Conservation (phyloP, 805 yeast species). For the Peterozyma toletana region DNA sequence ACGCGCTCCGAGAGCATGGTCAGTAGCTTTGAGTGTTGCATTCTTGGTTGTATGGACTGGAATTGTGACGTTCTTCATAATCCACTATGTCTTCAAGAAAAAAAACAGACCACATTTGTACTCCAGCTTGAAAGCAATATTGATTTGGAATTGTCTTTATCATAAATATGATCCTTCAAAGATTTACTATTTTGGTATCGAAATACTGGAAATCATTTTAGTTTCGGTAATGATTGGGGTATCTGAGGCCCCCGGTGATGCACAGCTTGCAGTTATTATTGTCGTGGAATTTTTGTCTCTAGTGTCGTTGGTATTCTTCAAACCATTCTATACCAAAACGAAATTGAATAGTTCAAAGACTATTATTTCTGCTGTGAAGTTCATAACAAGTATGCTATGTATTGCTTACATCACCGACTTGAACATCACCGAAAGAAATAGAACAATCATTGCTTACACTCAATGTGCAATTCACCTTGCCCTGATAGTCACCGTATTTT, state of each 20-base stretch:
- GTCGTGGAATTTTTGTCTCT: slow-evolving; percentile 26
- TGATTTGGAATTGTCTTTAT: slow-evolving; percentile 40
- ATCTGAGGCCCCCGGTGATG: slow-evolving; percentile 33
- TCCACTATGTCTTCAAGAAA: slow-evolving; percentile 19
- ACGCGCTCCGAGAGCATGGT: slow-evolving; percentile 11
- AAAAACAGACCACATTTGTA: slow-evolving; percentile 25
- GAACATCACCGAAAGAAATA: slow-evolving; percentile 24
- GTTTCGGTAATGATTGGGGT: slow-evolving; percentile 36
- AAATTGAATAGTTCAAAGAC: slow-evolving; percentile 22
- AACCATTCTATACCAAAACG: slow-evolving; percentile 26
- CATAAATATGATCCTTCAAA: slow-evolving; percentile 34
- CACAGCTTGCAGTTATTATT: slow-evolving; percentile 33
- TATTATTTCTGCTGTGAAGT: slow-evolving; percentile 28
- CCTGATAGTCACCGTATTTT: slow-evolving; percentile 15
- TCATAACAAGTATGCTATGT: slow-evolving; percentile 32
- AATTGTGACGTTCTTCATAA: slow-evolving; percentile 25
- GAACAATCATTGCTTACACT: slow-evolving; percentile 36
- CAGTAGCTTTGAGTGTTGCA: slow-evolving; percentile 25
- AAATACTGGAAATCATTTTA: slow-evolving; percentile 23
- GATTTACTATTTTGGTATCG: slow-evolving; percentile 30
- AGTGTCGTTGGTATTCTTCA: slow-evolving; percentile 15
- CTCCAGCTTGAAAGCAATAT: slow-evolving; percentile 37
- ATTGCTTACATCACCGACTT: slow-evolving; percentile 33
- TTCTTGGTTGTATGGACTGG: slow-evolving; percentile 25
- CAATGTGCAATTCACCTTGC: slow-evolving; percentile 33